phyloP scores from a whole-genome alignment of 2,329 filamentous ascomycete genomes.

The Aspergillus ochraceoroseus region DNA sequence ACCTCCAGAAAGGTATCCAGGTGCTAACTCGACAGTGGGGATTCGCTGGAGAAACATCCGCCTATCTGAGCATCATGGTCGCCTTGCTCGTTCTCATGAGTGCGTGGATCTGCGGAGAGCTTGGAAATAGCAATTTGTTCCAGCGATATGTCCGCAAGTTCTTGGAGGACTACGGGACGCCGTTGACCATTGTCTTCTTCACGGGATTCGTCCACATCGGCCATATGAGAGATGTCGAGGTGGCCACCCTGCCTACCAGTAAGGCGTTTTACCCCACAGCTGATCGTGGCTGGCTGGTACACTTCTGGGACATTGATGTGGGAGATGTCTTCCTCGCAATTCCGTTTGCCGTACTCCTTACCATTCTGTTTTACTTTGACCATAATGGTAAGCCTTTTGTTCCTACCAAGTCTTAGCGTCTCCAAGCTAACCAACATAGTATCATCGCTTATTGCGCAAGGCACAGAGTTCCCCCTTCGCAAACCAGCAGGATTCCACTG shows the following conservation, averaged over 20 bases:
- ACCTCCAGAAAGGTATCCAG: slow-evolving; percentile 85
- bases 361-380: slow-evolving; percentile 83
- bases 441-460: slow-evolving; percentile 75
- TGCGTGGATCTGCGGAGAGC: slow-evolving; percentile 66
- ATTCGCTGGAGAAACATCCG: slow-evolving; percentile 55
- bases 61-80: slow-evolving; percentile 72
- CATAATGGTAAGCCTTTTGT: slow-evolving; percentile 63
- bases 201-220: slow-evolving; percentile 84
- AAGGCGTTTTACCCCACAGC: slow-evolving; percentile 73
- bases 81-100: slow-evolving; percentile 72
- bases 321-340: slow-evolving; percentile 75
- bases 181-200: slow-evolving; percentile 78
- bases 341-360: slow-evolving; percentile 79
- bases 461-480: slow-evolving; percentile 72
- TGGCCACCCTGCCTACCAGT: slow-evolving; percentile 69
- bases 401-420: background rate
- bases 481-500: slow-evolving; percentile 83
- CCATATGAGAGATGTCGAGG: slow-evolving; percentile 65
- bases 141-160: slow-evolving; percentile 72
- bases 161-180: slow-evolving; percentile 83
- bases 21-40: slow-evolving; percentile 71
- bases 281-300: slow-evolving; percentile 69
- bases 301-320: slow-evolving; percentile 72
- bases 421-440: slow-evolving; percentile 45
- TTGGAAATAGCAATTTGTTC: slow-evolving; percentile 69